Evolutionary conservation across 768 basidiomycete genomes (phyloP).

Genomic region (Gloeostereum incarnatum): DNA sequence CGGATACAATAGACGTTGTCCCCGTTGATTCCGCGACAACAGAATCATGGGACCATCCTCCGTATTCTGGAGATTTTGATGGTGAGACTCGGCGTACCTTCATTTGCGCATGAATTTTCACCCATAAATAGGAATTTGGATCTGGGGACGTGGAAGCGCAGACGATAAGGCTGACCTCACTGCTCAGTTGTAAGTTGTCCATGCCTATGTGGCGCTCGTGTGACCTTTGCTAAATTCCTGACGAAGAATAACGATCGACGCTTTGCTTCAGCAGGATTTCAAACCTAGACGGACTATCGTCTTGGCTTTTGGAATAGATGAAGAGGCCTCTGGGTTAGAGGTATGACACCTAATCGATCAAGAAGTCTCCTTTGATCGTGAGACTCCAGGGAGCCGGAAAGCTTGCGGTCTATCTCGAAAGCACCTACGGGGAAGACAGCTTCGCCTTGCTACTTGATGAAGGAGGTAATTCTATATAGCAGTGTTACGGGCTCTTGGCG

Average conservation of each 20-base stretch:
- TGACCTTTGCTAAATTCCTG: not conserved
- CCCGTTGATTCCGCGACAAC: constrained; percentile 34
- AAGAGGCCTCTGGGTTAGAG: constrained; percentile 29
- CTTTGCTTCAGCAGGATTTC: constrained; percentile 18
- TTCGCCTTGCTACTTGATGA: constrained; percentile 62
- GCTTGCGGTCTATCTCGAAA: constrained; percentile 25
- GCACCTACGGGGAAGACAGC: constrained; percentile 41
- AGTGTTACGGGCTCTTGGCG: not conserved
- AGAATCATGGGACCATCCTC: constrained; percentile 33
- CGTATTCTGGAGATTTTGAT: constrained; percentile 37
- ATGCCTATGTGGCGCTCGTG: not conserved
- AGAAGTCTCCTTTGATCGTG: not conserved
- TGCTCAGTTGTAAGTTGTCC: constrained; percentile 19
- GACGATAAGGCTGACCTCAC: constrained; percentile 47
- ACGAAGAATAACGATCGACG: constrained; percentile 16
- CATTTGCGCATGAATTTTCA: constrained; percentile 3
- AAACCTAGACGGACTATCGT: constrained; percentile 20
- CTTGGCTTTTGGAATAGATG: constrained; percentile 39
- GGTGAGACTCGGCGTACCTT: constrained; percentile 15
- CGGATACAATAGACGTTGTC: constrained; percentile 32
- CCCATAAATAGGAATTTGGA: constrained; percentile 26
- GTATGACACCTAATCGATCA: constrained; percentile 11
- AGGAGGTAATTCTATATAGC: constrained; percentile 28
- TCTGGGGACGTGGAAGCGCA: constrained; percentile 46
- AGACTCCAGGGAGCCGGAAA: constrained; percentile 26